Evolutionary conservation across 345 rosid genomes (phyloP), one percentile per base, ranked within the genome.

Genomic region (Heritiera littoralis): DNA sequence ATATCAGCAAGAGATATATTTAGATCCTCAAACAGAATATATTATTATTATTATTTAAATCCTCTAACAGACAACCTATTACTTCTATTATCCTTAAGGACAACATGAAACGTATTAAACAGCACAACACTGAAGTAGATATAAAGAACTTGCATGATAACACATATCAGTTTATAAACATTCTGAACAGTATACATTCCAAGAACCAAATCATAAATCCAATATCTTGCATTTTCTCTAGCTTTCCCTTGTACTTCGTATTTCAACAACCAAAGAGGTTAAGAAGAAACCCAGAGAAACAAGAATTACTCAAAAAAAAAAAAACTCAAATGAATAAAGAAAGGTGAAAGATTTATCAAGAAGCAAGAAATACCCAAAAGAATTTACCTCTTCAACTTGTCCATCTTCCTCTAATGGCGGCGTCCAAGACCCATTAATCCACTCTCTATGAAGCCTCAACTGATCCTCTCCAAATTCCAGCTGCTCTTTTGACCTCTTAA

Each of bases 371-470:
- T 4, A 51, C 63, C 12, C 48, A 45, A 76, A 52, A 59, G 79
- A 48, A 49, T 45, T 30, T 30, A 85, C 79, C 80, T 75, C 78
- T 54, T 80, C 76, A 1, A 56, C 18, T 73, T 51, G 68, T 54
- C 66, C 72, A 77, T 41, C 71, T 14, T 77, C 83, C 48, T 86
- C 84, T 49, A 91, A 23, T 10, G 96, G 90, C 1, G 94, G 97
- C 35, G 85, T 79, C 98, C 99, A 95, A 28, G 78, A 77, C 6
- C 89, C 95, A 56, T 79, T 40, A 28, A 84, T 66, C 99, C 94
- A 93, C 85, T 91, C 92, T 41, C 96, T 85, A 15, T 90, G 96
- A 81, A 90, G 72, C 84, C 97, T 88, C 80, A 93, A 58, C 17
- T 89, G 77, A 74, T 86, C 81, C 75, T 73, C 83, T 4, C 60